Base-by-base conservation (phyloP, 257 asterid species). In the Gentiana dahurica region DNA sequence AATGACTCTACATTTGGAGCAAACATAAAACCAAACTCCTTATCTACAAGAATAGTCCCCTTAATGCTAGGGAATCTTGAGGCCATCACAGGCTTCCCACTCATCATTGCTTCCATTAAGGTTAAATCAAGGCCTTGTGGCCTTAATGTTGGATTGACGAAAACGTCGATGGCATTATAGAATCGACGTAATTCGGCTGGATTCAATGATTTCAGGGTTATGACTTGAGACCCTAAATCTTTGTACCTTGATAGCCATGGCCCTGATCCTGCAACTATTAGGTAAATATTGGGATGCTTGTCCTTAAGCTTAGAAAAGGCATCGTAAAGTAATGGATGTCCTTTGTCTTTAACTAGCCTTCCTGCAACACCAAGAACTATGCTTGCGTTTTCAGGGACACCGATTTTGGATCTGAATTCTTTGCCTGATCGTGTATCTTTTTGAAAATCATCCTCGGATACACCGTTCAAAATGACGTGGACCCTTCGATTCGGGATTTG, bases 41-140 rank as follows among this genome's bases (percentile, higher is more conserved):
- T 79, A 12, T 87, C 71, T 36, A 90, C 96, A 62, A 90, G 70
- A 13, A 87, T 76, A 1, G 95, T 87, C 47, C 98, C 95, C 58
- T 81, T 90, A 45, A 90, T 87, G 51, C 98, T 90, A 1, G 98
- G 96, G 58, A 87, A 87, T 60, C 95, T 77, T 34, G 98, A 82
- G 12, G 98, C 98, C 95, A 87, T 79, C 1, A 90, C 84, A 3
- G 98, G 81, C 62, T 84, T 90, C 51, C 96, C 98, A 45, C 89
- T 87, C 92, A 90, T 77, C 95, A 87, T 84, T 9, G 96, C 95
- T 68, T 90, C 98, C 95, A 84, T 82, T 2, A 90, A 68, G 4
- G 95, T 90, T 3, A 82, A 89, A 73, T 90, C 98, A 34, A 90
- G 94, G 62, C 98, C 98, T 52, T 90, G 98, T 32, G 98, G 98